phyloP scores from a whole-genome alignment of 768 basidiomycete species.

The Trametes cingulata region DNA sequence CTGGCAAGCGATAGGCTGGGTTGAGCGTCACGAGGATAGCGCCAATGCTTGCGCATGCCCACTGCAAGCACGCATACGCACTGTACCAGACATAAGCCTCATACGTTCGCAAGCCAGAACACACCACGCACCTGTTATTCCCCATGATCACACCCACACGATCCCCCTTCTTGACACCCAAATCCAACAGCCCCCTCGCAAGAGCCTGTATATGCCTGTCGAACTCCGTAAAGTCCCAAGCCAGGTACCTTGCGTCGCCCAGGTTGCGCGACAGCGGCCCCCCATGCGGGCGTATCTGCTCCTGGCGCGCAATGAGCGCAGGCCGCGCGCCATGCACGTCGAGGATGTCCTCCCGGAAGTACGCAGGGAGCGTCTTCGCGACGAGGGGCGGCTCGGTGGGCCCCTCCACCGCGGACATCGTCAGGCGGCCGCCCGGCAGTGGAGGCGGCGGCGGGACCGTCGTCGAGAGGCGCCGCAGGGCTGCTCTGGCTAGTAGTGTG shows the following conservation, averaged over 20 bases:
- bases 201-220: constrained; percentile 64
- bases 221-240: constrained; percentile 77
- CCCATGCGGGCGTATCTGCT: constrained; percentile 56
- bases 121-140: constrained; percentile 65
- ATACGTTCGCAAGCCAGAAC: neutral
- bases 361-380: constrained; percentile 56
- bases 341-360: constrained; percentile 60
- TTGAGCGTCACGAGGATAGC: constrained; percentile 83
- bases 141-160: constrained; percentile 83
- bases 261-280: constrained; percentile 59
- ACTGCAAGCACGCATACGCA: constrained; percentile 78
- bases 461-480: constrained; percentile 9
- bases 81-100: constrained; percentile 36
- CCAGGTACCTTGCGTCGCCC: constrained; percentile 50
- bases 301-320: constrained; percentile 66
- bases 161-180: constrained; percentile 77
- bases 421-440: neutral
- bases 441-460: neutral
- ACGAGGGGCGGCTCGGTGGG: constrained; percentile 56
- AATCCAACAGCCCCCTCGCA: constrained; percentile 63
- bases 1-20: constrained; percentile 72
- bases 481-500: neutral
- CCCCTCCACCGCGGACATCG: constrained; percentile 55
- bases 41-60: constrained; percentile 86
- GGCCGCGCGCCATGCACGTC: constrained; percentile 48